A percentile compares a stretch with the other conserved stretches of the same genome.
Evolutionary conservation across 768 basidiomycete genomes (phyloP).

Genomic region (Mycena olivaceomarginata): DNA sequence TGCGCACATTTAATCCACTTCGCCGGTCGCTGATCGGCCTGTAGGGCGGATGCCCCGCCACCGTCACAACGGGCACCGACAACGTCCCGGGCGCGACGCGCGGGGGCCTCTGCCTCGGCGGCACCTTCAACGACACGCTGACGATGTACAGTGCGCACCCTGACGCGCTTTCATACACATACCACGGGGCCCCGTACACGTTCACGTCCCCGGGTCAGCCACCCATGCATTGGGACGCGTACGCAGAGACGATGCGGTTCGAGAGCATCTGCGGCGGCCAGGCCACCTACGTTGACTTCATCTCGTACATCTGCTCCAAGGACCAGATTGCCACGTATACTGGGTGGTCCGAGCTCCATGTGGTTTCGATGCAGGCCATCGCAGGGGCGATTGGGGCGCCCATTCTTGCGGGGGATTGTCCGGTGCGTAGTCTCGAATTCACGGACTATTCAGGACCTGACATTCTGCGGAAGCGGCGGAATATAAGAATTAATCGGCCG

Average conservation of each 20-base stretch:
- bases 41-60: too few species aligned
- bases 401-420: slow-evolving; percentile 33
- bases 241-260: slow-evolving; percentile 32
- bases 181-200: slow-evolving; percentile 8
- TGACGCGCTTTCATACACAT: too few species aligned
- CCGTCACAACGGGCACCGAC: too few species aligned
- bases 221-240: slow-evolving; percentile 25
- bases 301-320: slow-evolving; percentile 23
- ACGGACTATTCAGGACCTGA: slow-evolving; percentile 14
- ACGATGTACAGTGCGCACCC: too few species aligned
- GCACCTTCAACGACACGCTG: too few species aligned
- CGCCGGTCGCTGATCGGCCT: too few species aligned
- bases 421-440: slow-evolving; percentile 24
- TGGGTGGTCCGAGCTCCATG: slow-evolving; percentile 26
- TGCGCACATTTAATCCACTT: too few species aligned
- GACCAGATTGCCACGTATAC: slow-evolving; percentile 19
- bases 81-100: too few species aligned
- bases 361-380: not conserved
- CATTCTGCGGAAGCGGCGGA: slow-evolving; percentile 13
- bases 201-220: slow-evolving; percentile 16
- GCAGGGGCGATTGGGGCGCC: slow-evolving; percentile 21
- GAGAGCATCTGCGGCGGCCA: slow-evolving; percentile 24
- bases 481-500: slow-evolving; percentile 19
- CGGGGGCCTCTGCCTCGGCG: too few species aligned
- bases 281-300: slow-evolving; percentile 38